Evolutionary conservation across 2,329 filamentous ascomycete species (phyloP).

Genomic region (Penicillium sp.): DNA sequence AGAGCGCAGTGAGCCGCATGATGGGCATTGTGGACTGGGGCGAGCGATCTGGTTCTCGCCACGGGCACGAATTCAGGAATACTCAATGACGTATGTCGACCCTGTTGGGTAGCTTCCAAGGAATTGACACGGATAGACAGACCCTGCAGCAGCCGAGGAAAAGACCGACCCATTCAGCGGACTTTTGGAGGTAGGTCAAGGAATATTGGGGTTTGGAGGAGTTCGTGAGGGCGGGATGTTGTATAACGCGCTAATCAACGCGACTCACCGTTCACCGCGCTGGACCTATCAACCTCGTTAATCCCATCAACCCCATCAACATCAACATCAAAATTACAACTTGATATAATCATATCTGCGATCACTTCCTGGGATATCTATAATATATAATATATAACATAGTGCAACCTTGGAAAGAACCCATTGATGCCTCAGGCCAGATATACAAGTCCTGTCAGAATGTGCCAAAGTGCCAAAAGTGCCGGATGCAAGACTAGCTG

Average conservation of each 20-base stretch:
- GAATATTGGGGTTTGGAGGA: constrained; percentile 2
- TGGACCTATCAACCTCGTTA: not conserved
- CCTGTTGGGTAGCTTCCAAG: constrained; percentile 24
- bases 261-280: constrained; percentile 5
- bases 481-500: not conserved
- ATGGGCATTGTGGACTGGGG: constrained; percentile 17
- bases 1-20: constrained; percentile 14
- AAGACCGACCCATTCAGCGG: constrained; percentile 36
- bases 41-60: constrained; percentile 28
- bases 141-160: constrained; percentile 26
- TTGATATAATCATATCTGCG: not conserved
- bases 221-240: constrained; percentile 3
- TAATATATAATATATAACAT: no score
- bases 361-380: no score
- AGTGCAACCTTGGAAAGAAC: not conserved
- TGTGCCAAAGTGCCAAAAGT: no score
- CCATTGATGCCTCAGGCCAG: not conserved
- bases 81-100: constrained; percentile 33
- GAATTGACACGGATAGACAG: constrained; percentile 32
- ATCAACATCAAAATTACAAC: no score
- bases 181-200: constrained; percentile 3
- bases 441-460: not conserved
- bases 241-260: constrained; percentile 15
- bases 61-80: constrained; percentile 29
- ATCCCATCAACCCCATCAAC: not conserved